These are phyloP conservation scores for Prunus dulcis DNA, from an alignment of 306 rosid genomes.

Conservation along the genomic window DNA sequence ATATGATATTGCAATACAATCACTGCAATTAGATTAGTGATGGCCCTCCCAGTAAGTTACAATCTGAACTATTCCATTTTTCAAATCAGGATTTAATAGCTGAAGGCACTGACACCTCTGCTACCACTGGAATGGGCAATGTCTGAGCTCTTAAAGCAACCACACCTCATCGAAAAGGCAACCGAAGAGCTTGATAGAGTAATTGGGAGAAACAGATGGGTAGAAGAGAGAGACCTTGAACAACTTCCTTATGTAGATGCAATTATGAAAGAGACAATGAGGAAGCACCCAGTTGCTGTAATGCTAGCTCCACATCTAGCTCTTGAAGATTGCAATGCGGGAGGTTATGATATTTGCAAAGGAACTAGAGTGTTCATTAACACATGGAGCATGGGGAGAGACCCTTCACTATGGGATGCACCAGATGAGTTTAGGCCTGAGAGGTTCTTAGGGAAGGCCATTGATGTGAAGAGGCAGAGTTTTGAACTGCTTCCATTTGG, in stretches of 20 bases:
- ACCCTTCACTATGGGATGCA: constrained; percentile 26
- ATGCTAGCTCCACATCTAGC: constrained; percentile 34
- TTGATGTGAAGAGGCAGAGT: constrained; percentile 33
- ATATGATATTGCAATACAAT: no score
- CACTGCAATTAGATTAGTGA: no score
- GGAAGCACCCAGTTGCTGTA: constrained; percentile 28
- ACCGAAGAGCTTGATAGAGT: constrained; percentile 32
- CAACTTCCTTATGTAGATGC: constrained; percentile 32
- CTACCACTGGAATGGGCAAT: constrained; percentile 38
- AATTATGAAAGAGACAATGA: constrained; percentile 39
- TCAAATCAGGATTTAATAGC: constrained; percentile 27
- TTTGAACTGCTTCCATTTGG: constrained; percentile 40
- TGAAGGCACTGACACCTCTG: constrained; percentile 37
- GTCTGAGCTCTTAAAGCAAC: constrained; percentile 40
- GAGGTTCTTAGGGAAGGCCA: constrained; percentile 25
- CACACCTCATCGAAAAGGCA: constrained; percentile 29
- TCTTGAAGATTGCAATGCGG: constrained; percentile 24
- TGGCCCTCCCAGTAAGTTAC: no score
- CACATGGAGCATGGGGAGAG: constrained; percentile 40
- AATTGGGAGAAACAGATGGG: constrained; percentile 34
- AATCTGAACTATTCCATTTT: background rate
- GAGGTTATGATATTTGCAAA: constrained; percentile 20
- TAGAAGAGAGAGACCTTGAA: constrained; percentile 34
- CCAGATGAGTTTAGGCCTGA: constrained; percentile 32
- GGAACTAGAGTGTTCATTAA: constrained; percentile 27